Evolutionary conservation across 257 asterid genomes (phyloP).

Genomic region (Ilex aquifolium): DNA sequence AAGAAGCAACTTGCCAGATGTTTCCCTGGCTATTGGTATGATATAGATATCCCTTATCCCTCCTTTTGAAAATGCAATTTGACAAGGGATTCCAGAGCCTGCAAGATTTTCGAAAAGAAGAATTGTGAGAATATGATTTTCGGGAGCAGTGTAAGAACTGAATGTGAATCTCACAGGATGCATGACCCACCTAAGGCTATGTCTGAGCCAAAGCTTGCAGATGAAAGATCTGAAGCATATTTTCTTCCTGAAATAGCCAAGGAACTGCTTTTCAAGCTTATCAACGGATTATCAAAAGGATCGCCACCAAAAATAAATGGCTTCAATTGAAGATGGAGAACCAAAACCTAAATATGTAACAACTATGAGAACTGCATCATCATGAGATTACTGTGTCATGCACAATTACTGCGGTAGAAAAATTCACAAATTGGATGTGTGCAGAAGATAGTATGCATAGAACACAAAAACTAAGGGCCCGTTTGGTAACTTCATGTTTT

Average conservation of each 20-base stretch:
- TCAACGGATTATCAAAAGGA: constrained; percentile 16
- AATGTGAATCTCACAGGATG: background rate
- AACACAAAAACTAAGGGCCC: too few species aligned
- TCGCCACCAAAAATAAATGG: constrained; percentile 10
- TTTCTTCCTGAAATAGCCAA: constrained; percentile 1
- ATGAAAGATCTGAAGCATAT: constrained; percentile 12
- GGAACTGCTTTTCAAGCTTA: constrained; percentile 9
- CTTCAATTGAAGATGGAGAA: constrained; percentile 20
- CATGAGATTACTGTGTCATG: too few species aligned
- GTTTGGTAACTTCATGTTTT: too few species aligned
- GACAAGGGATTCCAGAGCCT: constrained; percentile 18
- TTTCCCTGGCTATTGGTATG: constrained; percentile 14
- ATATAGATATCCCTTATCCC: constrained; percentile 16
- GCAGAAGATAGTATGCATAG: too few species aligned
- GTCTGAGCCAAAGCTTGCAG: constrained; percentile 18
- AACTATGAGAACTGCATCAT: background rate
- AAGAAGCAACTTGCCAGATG: constrained; percentile 16
- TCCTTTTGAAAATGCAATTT: constrained; percentile 17
- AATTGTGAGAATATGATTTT: background rate
- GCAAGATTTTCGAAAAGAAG: background rate
- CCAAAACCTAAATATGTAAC: constrained; percentile 8
- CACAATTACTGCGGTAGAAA: too few species aligned
- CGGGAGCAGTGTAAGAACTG: background rate
- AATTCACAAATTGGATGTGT: too few species aligned
- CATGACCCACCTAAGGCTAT: constrained; percentile 18